Conservation (phyloP, 306 rosid species). For the Parietaria judaica region DNA sequence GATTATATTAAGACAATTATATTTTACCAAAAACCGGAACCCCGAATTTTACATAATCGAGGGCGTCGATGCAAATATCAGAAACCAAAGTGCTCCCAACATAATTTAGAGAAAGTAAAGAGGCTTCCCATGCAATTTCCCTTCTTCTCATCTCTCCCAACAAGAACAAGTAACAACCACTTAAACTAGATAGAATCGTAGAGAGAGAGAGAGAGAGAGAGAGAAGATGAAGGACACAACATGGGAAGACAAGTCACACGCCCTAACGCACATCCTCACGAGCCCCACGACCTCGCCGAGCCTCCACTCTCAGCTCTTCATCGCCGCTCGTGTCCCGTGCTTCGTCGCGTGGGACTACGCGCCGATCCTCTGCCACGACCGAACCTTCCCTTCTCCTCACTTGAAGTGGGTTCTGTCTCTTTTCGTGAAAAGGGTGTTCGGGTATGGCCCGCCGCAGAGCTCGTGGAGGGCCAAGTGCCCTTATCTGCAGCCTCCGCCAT, state of each 20-base stretch:
- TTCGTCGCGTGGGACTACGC: conserved; percentile 85
- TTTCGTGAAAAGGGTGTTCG: conserved; percentile 48
- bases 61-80: too few relatives aligned
- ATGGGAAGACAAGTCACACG: conserved; percentile 52
- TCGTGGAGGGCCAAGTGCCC: conserved; percentile 91
- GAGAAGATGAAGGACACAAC: conserved; percentile 23
- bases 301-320: conserved; percentile 67
- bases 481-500: conserved; percentile 66
- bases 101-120: not conserved
- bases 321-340: conserved; percentile 61
- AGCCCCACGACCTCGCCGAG: conserved; percentile 52
- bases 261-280: conserved; percentile 68
- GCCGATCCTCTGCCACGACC: conserved; percentile 57
- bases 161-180: too few relatives aligned
- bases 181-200: too few relatives aligned
- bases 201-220: not conserved
- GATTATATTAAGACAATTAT: too few relatives aligned
- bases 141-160: too few relatives aligned
- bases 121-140: too few relatives aligned
- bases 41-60: too few relatives aligned
- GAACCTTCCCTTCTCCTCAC: conserved; percentile 33
- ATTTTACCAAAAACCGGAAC: too few relatives aligned
- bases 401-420: conserved; percentile 47
- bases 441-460: conserved; percentile 33
- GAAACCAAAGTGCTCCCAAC: too few relatives aligned